These are phyloP conservation scores for Ophiostoma fasciatum DNA, from an alignment of 2,329 filamentous ascomycete genomes.

Conservation along the genomic window DNA sequence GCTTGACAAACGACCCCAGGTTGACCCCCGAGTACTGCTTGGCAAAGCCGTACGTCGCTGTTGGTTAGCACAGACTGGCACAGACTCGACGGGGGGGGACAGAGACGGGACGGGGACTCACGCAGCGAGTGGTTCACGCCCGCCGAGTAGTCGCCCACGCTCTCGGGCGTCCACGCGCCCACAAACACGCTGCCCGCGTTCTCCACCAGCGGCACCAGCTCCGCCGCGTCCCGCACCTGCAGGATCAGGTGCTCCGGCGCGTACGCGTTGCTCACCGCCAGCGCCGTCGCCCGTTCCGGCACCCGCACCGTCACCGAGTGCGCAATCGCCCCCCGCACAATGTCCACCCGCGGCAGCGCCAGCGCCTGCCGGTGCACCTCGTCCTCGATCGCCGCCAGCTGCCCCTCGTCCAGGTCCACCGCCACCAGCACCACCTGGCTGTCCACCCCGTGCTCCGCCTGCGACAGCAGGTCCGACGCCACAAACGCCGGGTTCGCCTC, in stretches of 20 bases:
- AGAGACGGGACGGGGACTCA: conserved; percentile 36
- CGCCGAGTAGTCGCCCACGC: conserved; percentile 93
- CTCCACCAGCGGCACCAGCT: conserved; percentile 62
- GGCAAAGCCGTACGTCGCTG: conserved; percentile 93
- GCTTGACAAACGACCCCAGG: conserved; percentile 88
- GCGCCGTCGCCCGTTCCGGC: conserved; percentile 55
- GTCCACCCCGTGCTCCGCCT: conserved; percentile 93
- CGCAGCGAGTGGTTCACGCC: conserved; percentile 95
- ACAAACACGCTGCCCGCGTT: conserved; percentile 96
- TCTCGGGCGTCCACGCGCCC: conserved; percentile 92
- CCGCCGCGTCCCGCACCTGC: conserved; percentile 64
- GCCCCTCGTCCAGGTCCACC: conserved; percentile 56
- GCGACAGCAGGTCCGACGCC: conserved; percentile 79
- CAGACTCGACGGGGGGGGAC: too few relatives aligned
- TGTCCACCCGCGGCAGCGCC: conserved; percentile 78
- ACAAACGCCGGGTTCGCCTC: conserved; percentile 86
- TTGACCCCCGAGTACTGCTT: conserved; percentile 99
- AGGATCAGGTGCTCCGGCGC: conserved; percentile 94
- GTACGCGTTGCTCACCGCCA: conserved; percentile 80
- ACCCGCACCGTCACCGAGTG: conserved; percentile 77
- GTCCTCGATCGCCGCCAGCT: conserved; percentile 74
- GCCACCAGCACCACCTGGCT: conserved; percentile 89
- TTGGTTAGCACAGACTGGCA: too few relatives aligned
- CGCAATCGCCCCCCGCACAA: conserved; percentile 76
- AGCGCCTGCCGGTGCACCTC: conserved; percentile 80